A percentile compares a stretch with the other conserved stretches of the same genome.
Evolutionary conservation across 441 rosid species (phyloP).

Genomic region (Brassica balearica): DNA sequence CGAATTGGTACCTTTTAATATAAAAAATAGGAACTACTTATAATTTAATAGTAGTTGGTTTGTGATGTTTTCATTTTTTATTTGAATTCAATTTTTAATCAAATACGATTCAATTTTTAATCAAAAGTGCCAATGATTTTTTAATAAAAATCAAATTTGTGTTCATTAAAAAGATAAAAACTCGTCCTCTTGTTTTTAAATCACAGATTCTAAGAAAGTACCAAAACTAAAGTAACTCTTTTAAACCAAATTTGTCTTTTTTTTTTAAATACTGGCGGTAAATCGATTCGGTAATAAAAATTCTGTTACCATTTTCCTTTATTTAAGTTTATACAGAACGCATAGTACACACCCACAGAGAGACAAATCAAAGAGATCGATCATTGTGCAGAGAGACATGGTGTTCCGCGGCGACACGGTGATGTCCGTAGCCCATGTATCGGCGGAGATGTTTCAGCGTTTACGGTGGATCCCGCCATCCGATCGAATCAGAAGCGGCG

Average conservation of each 20-base stretch:
- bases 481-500: slow-evolving; percentile 61
- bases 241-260: neutral
- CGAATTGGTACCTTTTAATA: neutral
- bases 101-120: neutral
- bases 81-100: neutral
- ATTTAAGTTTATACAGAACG: too few relatives aligned
- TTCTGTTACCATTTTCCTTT: neutral
- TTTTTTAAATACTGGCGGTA: neutral
- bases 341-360: slow-evolving; percentile 16
- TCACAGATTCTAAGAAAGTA: neutral
- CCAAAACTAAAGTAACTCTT: neutral
- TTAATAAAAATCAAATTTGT: neutral
- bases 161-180: neutral
- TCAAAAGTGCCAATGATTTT: neutral
- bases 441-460: slow-evolving; percentile 61
- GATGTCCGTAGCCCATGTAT: slow-evolving; percentile 56
- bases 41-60: neutral
- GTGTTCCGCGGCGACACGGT: slow-evolving; percentile 62
- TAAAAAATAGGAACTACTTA: neutral
- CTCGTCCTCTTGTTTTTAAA: neutral
- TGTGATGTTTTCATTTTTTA: neutral
- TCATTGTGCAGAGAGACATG: slow-evolving; percentile 46
- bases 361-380: slow-evolving; percentile 22
- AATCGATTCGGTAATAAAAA: slow-evolving; percentile 1
- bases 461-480: slow-evolving; percentile 48